Percentiles rank a stretch among this genome's conserved stretches.
These are phyloP conservation scores for Citrus australasica DNA, from an alignment of 345 rosid species.

Conservation along the genomic window DNA sequence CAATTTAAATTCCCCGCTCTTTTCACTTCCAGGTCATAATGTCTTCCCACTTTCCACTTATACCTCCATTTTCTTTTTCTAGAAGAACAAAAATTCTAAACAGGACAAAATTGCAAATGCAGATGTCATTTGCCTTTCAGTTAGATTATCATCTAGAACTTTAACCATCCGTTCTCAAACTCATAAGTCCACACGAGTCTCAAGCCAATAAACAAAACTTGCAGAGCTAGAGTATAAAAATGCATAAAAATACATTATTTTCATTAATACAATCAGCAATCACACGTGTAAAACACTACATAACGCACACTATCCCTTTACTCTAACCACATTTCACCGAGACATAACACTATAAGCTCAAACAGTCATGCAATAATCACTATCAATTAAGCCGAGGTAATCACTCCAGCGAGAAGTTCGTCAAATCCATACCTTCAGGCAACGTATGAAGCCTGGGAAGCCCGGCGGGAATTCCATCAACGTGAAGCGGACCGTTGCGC, in stretches of 20 bases:
- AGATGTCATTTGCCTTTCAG: background rate
- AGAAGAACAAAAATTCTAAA: background rate
- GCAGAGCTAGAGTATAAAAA: background rate
- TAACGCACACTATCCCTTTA: background rate
- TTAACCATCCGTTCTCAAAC: background rate
- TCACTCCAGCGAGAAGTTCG: conserved; percentile 24
- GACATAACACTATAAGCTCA: background rate
- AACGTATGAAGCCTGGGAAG: conserved; percentile 78
- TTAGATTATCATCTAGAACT: background rate
- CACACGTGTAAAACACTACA: background rate
- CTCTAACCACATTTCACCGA: background rate
- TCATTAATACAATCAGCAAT: background rate
- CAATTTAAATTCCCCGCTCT: background rate
- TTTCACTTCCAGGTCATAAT: background rate
- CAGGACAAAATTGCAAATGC: background rate
- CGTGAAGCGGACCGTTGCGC: conserved; percentile 58
- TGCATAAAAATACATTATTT: background rate
- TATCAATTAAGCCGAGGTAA: conserved; percentile 18
- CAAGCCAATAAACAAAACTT: background rate
- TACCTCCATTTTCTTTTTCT: background rate
- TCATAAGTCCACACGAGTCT: background rate
- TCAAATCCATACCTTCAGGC: conserved; percentile 61
- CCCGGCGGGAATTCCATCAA: conserved; percentile 78
- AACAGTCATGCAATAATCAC: background rate
- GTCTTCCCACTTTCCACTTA: background rate